Conservation (phyloP, 768 basidiomycete genomes). For the Phaeotremella fagi region DNA sequence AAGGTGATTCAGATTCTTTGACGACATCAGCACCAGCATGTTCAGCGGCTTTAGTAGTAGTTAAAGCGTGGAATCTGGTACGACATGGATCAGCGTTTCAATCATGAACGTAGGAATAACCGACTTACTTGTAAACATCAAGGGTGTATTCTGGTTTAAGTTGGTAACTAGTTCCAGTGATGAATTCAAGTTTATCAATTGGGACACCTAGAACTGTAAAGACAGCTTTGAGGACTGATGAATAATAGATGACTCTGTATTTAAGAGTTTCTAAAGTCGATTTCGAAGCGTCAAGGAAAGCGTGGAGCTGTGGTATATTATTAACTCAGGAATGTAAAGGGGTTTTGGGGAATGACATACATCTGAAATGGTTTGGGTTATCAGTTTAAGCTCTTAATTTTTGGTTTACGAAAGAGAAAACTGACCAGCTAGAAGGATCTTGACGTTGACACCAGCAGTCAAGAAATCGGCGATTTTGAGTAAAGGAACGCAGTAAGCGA, state of each 20-base stretch:
- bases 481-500: constrained; percentile 93
- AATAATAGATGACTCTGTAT: constrained; percentile 85
- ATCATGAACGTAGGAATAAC: background rate
- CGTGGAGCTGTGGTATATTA: constrained; percentile 59
- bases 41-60: constrained; percentile 93
- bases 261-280: constrained; percentile 87
- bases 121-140: constrained; percentile 70
- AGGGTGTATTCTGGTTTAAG: constrained; percentile 85
- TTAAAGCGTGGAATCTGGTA: constrained; percentile 70
- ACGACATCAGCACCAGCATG: constrained; percentile 99
- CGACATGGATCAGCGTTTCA: background rate
- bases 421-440: constrained; percentile 71
- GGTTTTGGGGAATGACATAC: background rate
- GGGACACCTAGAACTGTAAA: constrained; percentile 88
- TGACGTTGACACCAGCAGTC: constrained; percentile 83
- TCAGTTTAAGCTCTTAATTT: background rate
- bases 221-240: constrained; percentile 71
- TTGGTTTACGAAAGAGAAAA: constrained; percentile 4
- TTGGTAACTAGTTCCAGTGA: constrained; percentile 89
- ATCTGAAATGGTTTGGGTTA: constrained; percentile 1
- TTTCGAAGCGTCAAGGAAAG: constrained; percentile 95
- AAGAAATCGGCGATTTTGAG: constrained; percentile 96
- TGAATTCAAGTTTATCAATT: constrained; percentile 72
- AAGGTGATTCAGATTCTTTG: constrained; percentile 88
- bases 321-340: constrained; percentile 8